Conservation (phyloP, 495 filamentous ascomycete species). For the Aspergillus sclerotiicarbonarius region DNA sequence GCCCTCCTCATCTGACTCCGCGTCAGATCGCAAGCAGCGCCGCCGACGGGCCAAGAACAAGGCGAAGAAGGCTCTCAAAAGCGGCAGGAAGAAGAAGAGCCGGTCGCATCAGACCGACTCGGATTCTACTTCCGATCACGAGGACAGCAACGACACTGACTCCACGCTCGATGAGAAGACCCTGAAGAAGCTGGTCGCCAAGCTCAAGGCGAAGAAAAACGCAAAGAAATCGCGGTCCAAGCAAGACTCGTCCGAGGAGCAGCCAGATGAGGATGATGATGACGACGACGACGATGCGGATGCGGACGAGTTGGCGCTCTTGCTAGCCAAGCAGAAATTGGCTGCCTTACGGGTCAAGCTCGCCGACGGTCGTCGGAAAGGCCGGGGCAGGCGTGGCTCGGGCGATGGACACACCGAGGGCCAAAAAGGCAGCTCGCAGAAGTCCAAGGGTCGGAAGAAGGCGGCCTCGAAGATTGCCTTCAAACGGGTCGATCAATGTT, state of each 20-base stretch:
- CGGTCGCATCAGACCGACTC: conserved; percentile 34
- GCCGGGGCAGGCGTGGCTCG: conserved; percentile 18
- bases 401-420: conserved; percentile 16
- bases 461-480: conserved; percentile 69
- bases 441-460: conserved; percentile 40
- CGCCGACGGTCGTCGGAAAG: conserved; percentile 20
- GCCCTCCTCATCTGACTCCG: conserved; percentile 27
- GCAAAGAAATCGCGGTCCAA: conserved; percentile 31
- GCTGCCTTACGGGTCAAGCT: conserved; percentile 23
- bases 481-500: conserved; percentile 80
- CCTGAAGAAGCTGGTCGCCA: conserved; percentile 47
- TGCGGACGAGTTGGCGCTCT: conserved; percentile 18
- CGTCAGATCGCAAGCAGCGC: conserved; percentile 29
- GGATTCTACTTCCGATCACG: conserved; percentile 30
- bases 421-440: conserved; percentile 12
- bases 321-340: conserved; percentile 26
- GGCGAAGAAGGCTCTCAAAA: conserved; percentile 41
- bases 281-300: conserved; percentile 23
- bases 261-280: conserved; percentile 22
- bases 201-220: conserved; percentile 47
- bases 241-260: conserved; percentile 27
- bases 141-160: conserved; percentile 29
- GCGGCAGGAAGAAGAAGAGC: conserved; percentile 42
- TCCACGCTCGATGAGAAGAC: conserved; percentile 37
- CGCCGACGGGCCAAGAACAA: conserved; percentile 46